Evolutionary conservation across 257 asterid genomes (phyloP).

Genomic region (Solanum arcanum): DNA sequence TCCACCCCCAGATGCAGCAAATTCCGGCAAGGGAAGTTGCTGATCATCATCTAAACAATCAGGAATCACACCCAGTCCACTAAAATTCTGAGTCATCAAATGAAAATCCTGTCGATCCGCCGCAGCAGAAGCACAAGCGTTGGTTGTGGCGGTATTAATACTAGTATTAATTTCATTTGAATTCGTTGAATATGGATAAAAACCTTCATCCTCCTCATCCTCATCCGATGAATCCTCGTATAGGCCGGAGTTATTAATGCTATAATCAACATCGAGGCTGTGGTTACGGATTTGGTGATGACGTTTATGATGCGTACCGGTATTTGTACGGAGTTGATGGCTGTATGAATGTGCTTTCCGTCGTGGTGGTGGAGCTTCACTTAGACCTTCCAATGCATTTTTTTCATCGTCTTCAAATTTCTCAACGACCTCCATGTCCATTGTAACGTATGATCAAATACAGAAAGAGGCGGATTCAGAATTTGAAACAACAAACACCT

Average conservation of each 20-base stretch:
- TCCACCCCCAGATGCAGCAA: conserved; percentile 47
- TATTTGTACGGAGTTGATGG: conserved; percentile 52
- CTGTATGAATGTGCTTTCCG: conserved; percentile 45
- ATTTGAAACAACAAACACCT: not conserved
- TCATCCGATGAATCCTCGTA: not conserved
- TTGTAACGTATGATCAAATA: not conserved
- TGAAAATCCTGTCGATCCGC: not conserved
- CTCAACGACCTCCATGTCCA: not conserved
- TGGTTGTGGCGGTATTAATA: not conserved
- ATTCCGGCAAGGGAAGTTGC: conserved; percentile 29
- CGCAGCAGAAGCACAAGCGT: not conserved
- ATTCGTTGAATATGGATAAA: not conserved
- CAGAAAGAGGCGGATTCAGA: not conserved
- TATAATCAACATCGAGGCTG: conserved; percentile 57
- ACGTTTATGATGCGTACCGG: conserved; percentile 42
- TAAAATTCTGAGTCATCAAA: not conserved
- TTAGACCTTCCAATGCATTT: conserved; percentile 24
- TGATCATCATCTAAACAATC: not conserved
- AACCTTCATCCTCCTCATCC: not conserved
- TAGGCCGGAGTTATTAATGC: conserved; percentile 5
- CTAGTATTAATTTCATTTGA: not conserved
- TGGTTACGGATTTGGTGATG: conserved; percentile 54
- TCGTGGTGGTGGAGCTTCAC: conserved; percentile 36
- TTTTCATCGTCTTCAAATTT: conserved; percentile 35
- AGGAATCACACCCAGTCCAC: not conserved